Evolutionary conservation across 2,329 filamentous ascomycete genomes (phyloP), one percentile per base, ranked within the genome.

Genomic region (Aspergillus fijiensis): DNA sequence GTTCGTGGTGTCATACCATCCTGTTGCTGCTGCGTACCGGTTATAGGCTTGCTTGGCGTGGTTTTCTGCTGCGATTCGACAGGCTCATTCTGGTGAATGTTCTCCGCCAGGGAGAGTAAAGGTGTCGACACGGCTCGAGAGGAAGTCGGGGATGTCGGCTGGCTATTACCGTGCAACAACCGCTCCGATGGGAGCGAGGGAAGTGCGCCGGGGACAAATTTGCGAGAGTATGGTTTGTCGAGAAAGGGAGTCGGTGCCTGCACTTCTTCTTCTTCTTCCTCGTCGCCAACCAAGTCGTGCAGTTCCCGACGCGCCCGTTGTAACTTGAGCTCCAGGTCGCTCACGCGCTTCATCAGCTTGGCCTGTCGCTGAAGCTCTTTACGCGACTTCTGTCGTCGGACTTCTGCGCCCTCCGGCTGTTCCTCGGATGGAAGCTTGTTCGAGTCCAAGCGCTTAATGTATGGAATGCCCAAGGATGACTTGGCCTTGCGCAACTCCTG

Each of bases 281-380:
- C 66, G 42, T 82, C 77, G 11, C 74, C 75, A 16, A 84, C 72
- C 45, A 82, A 76, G 5, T 81, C 74, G 33, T 79, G 76, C 25
- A 88, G 77, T 70, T 88, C 82, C 52, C 78, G 79, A 35, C 84
- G 79, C 9, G 84, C 84, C 39, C 79, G 77, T 16, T 83, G 76
- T 31, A 88, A 78, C 68, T 87, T 86, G 12, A 76, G 70, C 65
- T 88, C 85, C 12, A 88, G 78, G 63, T 87, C 81, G 64, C 84
- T 86, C 31, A 88, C 85, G 55, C 84, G 80, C 73, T 85, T 86
- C 47, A 80, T 76, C 33, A 88, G 74, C 62, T 84, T 86, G 60
- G 81, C 77, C 65, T 87, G 83, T 66, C 81, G 82, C 53, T 81
- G 77, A 5, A 87, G 73, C 55, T 87, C 85, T 65, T 81, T 83